A percentile compares a stretch with the other conserved stretches of the same genome.
Conservation (phyloP, 129 eudicot genomes). For the Dittrichia graveolens region DNA sequence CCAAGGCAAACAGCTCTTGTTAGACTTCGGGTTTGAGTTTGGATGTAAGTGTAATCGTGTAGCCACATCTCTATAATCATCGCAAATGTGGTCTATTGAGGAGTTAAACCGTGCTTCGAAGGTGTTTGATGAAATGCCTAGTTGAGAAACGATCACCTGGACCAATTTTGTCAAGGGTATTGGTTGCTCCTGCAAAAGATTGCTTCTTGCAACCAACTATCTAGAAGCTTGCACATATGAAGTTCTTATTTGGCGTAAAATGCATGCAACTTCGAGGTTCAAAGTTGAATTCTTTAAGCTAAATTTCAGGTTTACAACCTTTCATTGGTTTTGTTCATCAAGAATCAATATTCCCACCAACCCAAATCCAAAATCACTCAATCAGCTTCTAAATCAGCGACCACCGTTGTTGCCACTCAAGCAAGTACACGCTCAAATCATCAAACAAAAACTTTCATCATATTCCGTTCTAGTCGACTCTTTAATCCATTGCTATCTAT, state of each 20-base stretch:
- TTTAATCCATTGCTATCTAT: slow-evolving; percentile 73
- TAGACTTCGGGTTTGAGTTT: no score
- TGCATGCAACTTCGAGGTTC: slow-evolving; percentile 24
- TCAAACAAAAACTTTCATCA: slow-evolving; percentile 52
- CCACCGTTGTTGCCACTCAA: slow-evolving; percentile 51
- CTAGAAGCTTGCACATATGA: slow-evolving; percentile 5
- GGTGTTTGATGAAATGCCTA: slow-evolving; percentile 37
- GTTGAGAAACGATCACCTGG: slow-evolving; percentile 25
- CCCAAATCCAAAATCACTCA: slow-evolving; percentile 37
- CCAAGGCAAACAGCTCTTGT: no score
- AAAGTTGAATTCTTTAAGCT: slow-evolving; percentile 18
- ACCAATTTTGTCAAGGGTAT: slow-evolving; percentile 23
- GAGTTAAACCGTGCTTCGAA: neutral
- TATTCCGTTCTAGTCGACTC: slow-evolving; percentile 47
- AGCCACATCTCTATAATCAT: no score
- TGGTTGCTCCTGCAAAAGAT: neutral
- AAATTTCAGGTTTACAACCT: slow-evolving; percentile 21
- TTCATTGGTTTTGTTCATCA: slow-evolving; percentile 30
- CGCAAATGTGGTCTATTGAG: no score
- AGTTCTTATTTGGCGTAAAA: slow-evolving; percentile 24
- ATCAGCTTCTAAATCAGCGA: slow-evolving; percentile 52
- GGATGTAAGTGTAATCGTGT: no score
- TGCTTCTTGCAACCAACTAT: neutral
- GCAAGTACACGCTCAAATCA: slow-evolving; percentile 70
- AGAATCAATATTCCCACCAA: slow-evolving; percentile 36